Evolutionary conservation across 2,329 filamentous ascomycete genomes (phyloP), one percentile per base, ranked within the genome.

Genomic region (Fusarium sacchari): DNA sequence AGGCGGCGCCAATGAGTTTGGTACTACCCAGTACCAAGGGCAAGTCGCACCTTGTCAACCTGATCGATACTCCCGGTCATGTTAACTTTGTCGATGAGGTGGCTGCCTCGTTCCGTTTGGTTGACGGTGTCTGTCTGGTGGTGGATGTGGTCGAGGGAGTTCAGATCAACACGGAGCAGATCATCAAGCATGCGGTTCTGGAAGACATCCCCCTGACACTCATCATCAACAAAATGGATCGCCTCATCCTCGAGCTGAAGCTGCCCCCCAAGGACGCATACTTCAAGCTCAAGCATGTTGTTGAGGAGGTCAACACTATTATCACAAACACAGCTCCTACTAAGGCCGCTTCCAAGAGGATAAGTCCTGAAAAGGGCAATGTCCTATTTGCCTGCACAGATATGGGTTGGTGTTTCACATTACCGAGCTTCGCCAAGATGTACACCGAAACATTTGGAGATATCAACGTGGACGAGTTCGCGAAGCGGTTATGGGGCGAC

Each of bases 11-110:
- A 12, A 98, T 99, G 95, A 97, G 93, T 79, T 84, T 99, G 75
- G 92, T 98, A 42, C 86, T 99, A 64, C 94, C 94, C 78, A 93
- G 91, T 76, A 95, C 94, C 14, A 94, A 93, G 82, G 94, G 94
- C 60, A 99, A 99, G 84, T 98, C 95, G 40, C 95, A 98, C 83
- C 88, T 99, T 7, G 85, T 99, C 84, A 98, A 98, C 83, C 91
- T 99, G 62, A 87, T 99, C 66, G 96, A 99, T 83, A 99, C 96
- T 2, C 96, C 96, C 2, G 96, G 96, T 12, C 96, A 99, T 81
- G 96, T 98, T 80, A 98, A 99, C 82, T 99, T 99, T 81, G 96
- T 97, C 46, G 96, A 99, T 80, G 96, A 99, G 82, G 94, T 99
- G 42, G 96, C 96, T 14, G 92, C 95, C 9, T 93, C 95, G 2